A percentile compares a stretch with the other conserved stretches of the same genome.
Evolutionary conservation across 75 land plant genomes (phyloP).

Genomic region (Larix kaempferi): DNA sequence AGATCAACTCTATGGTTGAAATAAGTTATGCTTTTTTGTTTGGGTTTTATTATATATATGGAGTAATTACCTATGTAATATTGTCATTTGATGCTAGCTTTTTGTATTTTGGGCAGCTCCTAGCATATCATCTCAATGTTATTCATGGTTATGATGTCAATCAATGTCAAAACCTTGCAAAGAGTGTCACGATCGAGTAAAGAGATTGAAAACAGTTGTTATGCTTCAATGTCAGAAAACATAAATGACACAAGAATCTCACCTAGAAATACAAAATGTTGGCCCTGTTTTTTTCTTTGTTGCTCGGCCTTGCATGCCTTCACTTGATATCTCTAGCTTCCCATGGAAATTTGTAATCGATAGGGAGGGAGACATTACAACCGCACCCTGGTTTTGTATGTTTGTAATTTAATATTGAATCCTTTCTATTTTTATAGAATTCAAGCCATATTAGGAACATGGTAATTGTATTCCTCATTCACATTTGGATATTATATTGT

Average conservation of each 20-base stretch:
- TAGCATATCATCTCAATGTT: constrained; percentile 91
- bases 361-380: not conserved
- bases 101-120: too few species aligned
- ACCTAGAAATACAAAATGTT: too few species aligned
- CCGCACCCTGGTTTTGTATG: not conserved
- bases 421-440: too few species aligned
- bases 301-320: not conserved
- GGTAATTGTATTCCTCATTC: too few species aligned
- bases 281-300: not conserved
- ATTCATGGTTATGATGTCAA: constrained; percentile 86
- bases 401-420: not conserved
- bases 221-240: not conserved
- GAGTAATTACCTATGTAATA: not conserved
- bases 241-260: not conserved
- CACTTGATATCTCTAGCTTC: not conserved
- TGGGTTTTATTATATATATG: not conserved
- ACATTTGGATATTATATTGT: too few species aligned
- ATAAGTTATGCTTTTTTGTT: not conserved
- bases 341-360: not conserved
- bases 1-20: not conserved
- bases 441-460: too few species aligned
- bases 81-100: constrained; percentile 23
- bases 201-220: not conserved
- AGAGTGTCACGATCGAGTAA: constrained; percentile 93
- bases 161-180: constrained; percentile 95